Evolutionary conservation across 495 filamentous ascomycete species (phyloP).

Genomic region (Hypoxylon perforatum): DNA sequence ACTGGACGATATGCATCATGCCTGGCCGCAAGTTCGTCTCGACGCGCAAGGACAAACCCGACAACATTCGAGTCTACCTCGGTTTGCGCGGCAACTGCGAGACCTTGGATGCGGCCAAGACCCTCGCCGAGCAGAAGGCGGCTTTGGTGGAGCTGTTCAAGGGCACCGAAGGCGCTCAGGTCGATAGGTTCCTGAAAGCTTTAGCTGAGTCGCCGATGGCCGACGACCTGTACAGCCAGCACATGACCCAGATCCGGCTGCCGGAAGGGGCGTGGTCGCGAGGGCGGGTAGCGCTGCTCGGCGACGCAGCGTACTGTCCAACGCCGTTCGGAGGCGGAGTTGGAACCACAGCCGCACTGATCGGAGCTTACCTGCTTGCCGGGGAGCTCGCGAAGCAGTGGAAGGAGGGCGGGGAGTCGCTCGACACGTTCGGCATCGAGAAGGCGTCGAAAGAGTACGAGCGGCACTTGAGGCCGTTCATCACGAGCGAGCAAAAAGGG

Average conservation of each 20-base stretch:
- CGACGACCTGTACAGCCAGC: conserved; percentile 39
- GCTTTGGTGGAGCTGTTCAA: conserved; percentile 17
- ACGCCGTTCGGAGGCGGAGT: conserved; percentile 12
- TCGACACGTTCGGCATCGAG: neutral
- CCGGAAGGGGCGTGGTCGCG: conserved; percentile 47
- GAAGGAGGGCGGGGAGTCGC: neutral
- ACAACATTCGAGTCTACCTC: conserved; percentile 44
- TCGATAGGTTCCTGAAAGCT: conserved; percentile 15
- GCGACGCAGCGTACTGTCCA: conserved; percentile 65
- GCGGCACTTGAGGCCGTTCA: neutral
- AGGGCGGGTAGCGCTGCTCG: conserved; percentile 59
- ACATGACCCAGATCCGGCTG: conserved; percentile 48
- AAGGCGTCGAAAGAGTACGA: neutral
- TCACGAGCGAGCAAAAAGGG: neutral
- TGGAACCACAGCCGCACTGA: conserved; percentile 26
- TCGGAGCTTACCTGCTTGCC: conserved; percentile 31
- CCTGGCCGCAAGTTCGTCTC: conserved; percentile 37
- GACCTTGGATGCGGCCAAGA: neutral
- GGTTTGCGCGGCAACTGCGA: conserved; percentile 26
- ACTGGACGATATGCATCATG: conserved; percentile 23
- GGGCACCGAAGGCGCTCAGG: conserved; percentile 9
- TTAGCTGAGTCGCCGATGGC: conserved; percentile 11
- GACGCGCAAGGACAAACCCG: conserved; percentile 43
- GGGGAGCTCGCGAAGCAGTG: conserved; percentile 13
- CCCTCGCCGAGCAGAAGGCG: conserved; percentile 11